Evolutionary conservation across 73 alveolate genomes (phyloP), one percentile per base, ranked within the genome.

Genomic region (Blepharisma japonicum): DNA sequence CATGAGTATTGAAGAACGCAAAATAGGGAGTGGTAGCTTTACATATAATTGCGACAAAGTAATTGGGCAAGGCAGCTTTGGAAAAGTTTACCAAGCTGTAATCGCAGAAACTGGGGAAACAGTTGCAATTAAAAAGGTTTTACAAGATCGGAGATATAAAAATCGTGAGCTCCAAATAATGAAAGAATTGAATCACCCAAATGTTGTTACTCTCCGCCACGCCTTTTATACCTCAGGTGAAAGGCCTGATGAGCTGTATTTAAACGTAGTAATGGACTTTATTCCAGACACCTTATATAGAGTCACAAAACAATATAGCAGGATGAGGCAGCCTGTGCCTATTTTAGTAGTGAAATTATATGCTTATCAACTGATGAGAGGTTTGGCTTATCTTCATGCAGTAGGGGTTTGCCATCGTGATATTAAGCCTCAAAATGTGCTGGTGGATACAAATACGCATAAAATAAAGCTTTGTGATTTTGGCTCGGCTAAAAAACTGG

Each of bases 201-300:
- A 90, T 81, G 94, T 92, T 39, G 91, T 96, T 27, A 85, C 82
- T 66, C 72, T 84, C 68, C 71, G 83, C 84, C 95, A 94, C 71
- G 98, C 96, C 55, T 95, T 96, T 84, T 94, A 94, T 86, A 96
- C 99, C 14, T 80, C 86, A n/a, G 97, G 97, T 4, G 98, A 89
- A 50, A 91, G 87, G 80, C 91, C 84, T 7, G 94, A 88, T 23
- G 98, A 90, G 78, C 56, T 78, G 7, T 92, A 71, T 61, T 74
- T 90, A 76, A 90, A 90, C 67, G 84, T 89, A 70, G 97, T 92
- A 71, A 92, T 89, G 93, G 96, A 92, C 70, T 92, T 77, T 53
- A 47, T 92, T 45, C 92, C 97, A 9, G 80, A 70, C 32, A 70
- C 92, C 23, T 79, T 89, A 71, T 89, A 89, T 71, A 83, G 97